phyloP scores from a whole-genome alignment of 75 land plant genomes.

The Pinus tabuliformis region DNA sequence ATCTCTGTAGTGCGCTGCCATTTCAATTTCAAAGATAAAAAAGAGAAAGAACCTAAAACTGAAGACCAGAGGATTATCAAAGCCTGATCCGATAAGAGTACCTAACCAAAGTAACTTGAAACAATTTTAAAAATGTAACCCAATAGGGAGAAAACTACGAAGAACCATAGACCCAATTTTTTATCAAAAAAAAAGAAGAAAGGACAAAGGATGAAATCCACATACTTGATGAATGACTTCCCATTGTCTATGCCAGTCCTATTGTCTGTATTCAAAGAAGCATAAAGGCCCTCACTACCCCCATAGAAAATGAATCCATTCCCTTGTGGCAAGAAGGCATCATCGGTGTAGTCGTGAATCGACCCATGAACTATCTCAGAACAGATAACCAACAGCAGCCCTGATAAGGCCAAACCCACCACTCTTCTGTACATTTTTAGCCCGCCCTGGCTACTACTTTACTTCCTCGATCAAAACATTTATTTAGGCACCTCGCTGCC shows the following conservation, averaged over 20 bases:
- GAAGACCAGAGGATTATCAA: neutral
- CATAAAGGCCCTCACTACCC: slow-evolving; percentile 59
- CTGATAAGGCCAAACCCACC: neutral
- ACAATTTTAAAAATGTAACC: neutral
- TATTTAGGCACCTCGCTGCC: too few relatives aligned
- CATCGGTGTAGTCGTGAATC: slow-evolving; percentile 43
- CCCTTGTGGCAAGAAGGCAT: slow-evolving; percentile 24
- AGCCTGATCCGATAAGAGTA: neutral
- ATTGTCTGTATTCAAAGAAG: slow-evolving; percentile 12
- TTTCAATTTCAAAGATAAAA: too few relatives aligned
- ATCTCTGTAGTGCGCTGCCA: too few relatives aligned
- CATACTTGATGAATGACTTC: slow-evolving; percentile 12
- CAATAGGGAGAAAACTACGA: neutral
- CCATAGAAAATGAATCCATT: slow-evolving; percentile 58
- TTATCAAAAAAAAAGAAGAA: neutral
- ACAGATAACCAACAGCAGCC: neutral
- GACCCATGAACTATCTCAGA: slow-evolving; percentile 10
- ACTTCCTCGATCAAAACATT: too few relatives aligned
- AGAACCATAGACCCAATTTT: neutral
- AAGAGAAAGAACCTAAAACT: too few relatives aligned
- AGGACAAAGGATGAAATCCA: neutral
- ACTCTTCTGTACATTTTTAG: neutral
- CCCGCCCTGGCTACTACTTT: neutral
- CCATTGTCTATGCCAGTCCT: neutral
- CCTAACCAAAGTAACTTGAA: neutral